phyloP scores from a whole-genome alignment of 257 asterid genomes.

The Marsdenia floribunda region DNA sequence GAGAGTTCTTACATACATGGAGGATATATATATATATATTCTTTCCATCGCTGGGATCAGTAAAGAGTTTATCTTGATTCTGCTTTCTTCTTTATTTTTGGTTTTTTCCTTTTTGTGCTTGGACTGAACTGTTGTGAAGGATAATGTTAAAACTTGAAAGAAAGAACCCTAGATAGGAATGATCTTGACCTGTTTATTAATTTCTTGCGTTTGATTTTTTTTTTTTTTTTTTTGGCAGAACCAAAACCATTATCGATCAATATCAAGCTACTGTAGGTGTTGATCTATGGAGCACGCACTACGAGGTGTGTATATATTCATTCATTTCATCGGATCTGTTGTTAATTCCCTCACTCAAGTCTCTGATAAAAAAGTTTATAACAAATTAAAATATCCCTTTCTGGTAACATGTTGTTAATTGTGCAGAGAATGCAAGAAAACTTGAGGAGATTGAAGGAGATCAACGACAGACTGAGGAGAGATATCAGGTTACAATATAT shows the following conservation, averaged over 20 bases:
- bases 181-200: neutral
- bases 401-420: neutral
- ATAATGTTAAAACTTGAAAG: neutral
- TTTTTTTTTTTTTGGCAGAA: conserved; percentile 21
- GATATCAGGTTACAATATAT: conserved; percentile 31
- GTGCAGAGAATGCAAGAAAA: conserved; percentile 53
- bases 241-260: conserved; percentile 41
- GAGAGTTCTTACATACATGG: neutral
- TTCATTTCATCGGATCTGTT: neutral
- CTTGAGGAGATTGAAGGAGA: conserved; percentile 35
- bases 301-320: conserved; percentile 29
- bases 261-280: conserved; percentile 44
- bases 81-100: too few species aligned
- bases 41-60: neutral
- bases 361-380: neutral
- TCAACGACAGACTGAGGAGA: conserved; percentile 35
- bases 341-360: neutral
- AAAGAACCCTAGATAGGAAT: neutral
- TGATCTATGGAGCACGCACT: conserved; percentile 57
- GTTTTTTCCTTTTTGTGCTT: neutral
- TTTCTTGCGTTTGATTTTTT: too few species aligned
- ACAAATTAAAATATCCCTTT: neutral
- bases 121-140: too few species aligned
- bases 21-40: too few species aligned
- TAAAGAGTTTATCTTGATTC: neutral